These are phyloP conservation scores for Metschnikowia reukaufii DNA, from an alignment of 805 yeast genomes.

Conservation along the genomic window DNA sequence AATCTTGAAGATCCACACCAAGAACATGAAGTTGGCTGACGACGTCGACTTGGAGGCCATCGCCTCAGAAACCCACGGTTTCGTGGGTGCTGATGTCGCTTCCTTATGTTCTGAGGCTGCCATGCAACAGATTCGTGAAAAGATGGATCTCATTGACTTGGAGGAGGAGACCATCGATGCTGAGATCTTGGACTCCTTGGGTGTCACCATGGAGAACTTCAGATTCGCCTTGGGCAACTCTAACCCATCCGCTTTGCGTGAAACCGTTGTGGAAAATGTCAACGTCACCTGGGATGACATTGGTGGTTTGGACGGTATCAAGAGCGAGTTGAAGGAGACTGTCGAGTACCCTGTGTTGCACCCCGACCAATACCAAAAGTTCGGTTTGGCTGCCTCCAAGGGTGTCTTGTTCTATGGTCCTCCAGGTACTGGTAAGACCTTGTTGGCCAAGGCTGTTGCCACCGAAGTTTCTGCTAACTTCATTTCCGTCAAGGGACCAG, in stretches of 20 bases:
- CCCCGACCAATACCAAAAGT: constrained; percentile 98
- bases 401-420: constrained; percentile 99
- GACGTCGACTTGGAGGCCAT: constrained; percentile 95
- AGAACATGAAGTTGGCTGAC: constrained; percentile 94
- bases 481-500: constrained; percentile 96
- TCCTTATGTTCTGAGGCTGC: constrained; percentile 99
- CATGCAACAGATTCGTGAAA: constrained; percentile 99
- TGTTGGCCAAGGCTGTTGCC: constrained; percentile 98
- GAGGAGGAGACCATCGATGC: constrained; percentile 98
- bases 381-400: constrained; percentile 96
- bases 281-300: constrained; percentile 99
- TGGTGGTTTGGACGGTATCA: constrained; percentile 96
- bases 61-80: constrained; percentile 98
- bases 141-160: constrained; percentile 95
- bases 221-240: constrained; percentile 97
- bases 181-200: constrained; percentile 91
- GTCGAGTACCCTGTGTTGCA: constrained; percentile 98
- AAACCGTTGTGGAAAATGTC: constrained; percentile 97
- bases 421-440: constrained; percentile 99
- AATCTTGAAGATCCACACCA: constrained; percentile 94
- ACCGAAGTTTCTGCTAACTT: constrained; percentile 98
- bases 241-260: constrained; percentile 98
- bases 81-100: constrained; percentile 98
- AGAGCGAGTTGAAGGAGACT: constrained; percentile 96
- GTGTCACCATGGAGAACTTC: constrained; percentile 98